These are phyloP conservation scores for Zymoseptoria crescenta DNA, from an alignment of 2,329 filamentous ascomycete species.

Conservation along the genomic window DNA sequence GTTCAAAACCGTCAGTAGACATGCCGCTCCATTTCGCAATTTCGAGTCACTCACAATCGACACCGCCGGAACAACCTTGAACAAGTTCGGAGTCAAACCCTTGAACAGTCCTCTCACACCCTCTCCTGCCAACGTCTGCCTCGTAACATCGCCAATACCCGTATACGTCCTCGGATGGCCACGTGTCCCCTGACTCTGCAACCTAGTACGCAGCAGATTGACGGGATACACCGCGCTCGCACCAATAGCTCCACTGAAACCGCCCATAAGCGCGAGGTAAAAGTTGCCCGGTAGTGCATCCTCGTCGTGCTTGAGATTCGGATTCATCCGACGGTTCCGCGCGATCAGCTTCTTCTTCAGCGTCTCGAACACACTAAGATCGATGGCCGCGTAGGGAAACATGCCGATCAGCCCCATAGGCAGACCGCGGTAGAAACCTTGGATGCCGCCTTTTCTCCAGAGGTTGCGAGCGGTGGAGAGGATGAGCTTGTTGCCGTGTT, in stretches of 20 bases:
- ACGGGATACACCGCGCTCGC: conserved; percentile 92
- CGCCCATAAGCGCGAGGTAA: conserved; percentile 79
- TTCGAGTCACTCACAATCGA: conserved; percentile 54
- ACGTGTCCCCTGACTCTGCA: conserved; percentile 86
- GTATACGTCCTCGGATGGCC: conserved; percentile 86
- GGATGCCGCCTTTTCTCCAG: conserved; percentile 65
- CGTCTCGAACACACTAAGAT: conserved; percentile 90
- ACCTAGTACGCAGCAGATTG: conserved; percentile 73
- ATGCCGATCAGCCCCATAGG: conserved; percentile 92
- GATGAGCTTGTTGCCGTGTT: conserved; percentile 76
- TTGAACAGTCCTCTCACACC: conserved; percentile 85
- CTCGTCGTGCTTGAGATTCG: conserved; percentile 65
- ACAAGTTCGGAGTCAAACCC: conserved; percentile 84
- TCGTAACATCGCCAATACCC: conserved; percentile 81
- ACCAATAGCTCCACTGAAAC: conserved; percentile 82
- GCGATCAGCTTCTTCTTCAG: conserved; percentile 68
- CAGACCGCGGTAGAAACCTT: conserved; percentile 80
- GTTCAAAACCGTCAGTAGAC: neutral
- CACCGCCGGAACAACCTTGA: conserved; percentile 93
- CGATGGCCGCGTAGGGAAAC: conserved; percentile 96
- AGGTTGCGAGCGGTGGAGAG: conserved; percentile 78
- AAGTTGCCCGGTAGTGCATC: conserved; percentile 69
- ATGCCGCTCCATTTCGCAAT: neutral
- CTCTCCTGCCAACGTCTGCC: conserved; percentile 74
- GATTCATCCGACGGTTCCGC: conserved; percentile 51